A percentile compares a stretch with the other conserved stretches of the same genome.
These are phyloP conservation scores for Sporisorium graminicola DNA, from an alignment of 1,284 basidiomycete species.

Conservation along the genomic window DNA sequence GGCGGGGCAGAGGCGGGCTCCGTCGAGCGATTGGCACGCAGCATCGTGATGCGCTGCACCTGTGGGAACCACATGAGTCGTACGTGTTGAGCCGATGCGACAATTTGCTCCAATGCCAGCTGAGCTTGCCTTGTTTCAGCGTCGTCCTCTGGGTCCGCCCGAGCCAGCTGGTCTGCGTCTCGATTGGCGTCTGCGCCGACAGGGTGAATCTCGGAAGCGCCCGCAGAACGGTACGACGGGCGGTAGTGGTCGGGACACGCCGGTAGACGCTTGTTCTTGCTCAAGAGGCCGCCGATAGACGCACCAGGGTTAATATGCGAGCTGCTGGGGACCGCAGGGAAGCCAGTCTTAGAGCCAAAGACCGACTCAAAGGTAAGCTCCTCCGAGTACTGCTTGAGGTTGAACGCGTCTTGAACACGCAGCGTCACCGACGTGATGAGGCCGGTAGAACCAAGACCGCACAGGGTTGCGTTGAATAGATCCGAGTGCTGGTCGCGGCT, in stretches of 20 bases:
- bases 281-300: constrained; percentile 53
- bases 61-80: constrained; percentile 97
- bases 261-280: constrained; percentile 54
- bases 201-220: constrained; percentile 46
- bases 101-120: constrained; percentile 71
- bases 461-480: constrained; percentile 90
- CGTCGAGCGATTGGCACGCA: constrained; percentile 79
- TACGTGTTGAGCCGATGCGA: constrained; percentile 80
- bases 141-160: constrained; percentile 48
- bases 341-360: constrained; percentile 71
- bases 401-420: constrained; percentile 84
- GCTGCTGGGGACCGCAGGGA: constrained; percentile 23
- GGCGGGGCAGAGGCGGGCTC: constrained; percentile 70
- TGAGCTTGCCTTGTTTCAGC: constrained; percentile 71
- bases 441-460: constrained; percentile 92
- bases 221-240: constrained; percentile 27
- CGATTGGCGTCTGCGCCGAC: constrained; percentile 22
- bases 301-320: constrained; percentile 28
- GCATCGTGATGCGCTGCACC: constrained; percentile 80
- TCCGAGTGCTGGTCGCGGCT: constrained; percentile 78
- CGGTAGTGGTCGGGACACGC: constrained; percentile 30
- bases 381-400: constrained; percentile 82
- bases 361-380: constrained; percentile 76
- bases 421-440: constrained; percentile 85
- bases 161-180: constrained; percentile 30